phyloP scores from a whole-genome alignment of 768 basidiomycete species.

The Serendipita sp. region DNA sequence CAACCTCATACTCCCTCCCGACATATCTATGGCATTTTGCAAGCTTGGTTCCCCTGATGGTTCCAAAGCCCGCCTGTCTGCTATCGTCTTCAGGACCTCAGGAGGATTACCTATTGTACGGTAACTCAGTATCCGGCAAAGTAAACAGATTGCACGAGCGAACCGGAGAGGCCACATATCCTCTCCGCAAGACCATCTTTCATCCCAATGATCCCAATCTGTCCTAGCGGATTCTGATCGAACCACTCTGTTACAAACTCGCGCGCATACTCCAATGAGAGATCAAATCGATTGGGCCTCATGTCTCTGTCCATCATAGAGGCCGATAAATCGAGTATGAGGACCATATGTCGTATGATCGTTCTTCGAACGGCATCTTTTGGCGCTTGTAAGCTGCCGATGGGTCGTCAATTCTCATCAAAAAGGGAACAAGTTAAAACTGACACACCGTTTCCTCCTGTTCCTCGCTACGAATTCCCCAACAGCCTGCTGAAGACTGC shows the following conservation, averaged over 20 bases:
- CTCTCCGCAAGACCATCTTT: constrained; percentile 81
- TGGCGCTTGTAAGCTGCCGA: constrained; percentile 42
- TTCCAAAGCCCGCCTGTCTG: constrained; percentile 76
- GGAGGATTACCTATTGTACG: constrained; percentile 74
- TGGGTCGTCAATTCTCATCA: constrained; percentile 24
- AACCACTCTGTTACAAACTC: constrained; percentile 96
- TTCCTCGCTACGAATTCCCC: constrained; percentile 78
- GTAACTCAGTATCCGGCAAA: not conserved
- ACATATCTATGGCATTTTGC: constrained; percentile 97
- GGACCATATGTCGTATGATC: constrained; percentile 88
- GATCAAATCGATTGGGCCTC: constrained; percentile 84
- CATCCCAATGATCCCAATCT: constrained; percentile 91
- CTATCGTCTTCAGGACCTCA: constrained; percentile 76
- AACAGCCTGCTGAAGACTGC: constrained; percentile 79
- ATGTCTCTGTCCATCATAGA: constrained; percentile 95
- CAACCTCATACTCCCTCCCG: constrained; percentile 81
- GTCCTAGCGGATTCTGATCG: constrained; percentile 96
- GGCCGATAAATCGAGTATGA: constrained; percentile 80
- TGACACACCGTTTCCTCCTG: constrained; percentile 20
- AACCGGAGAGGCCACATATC: constrained; percentile 84
- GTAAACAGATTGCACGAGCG: constrained; percentile 13
- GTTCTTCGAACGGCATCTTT: constrained; percentile 78
- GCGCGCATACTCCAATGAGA: constrained; percentile 77
- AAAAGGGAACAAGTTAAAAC: constrained; percentile 9
- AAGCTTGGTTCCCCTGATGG: constrained; percentile 87